These are phyloP conservation scores for Saccharomyces mikatae DNA, from an alignment of 805 yeast species.

Conservation along the genomic window DNA sequence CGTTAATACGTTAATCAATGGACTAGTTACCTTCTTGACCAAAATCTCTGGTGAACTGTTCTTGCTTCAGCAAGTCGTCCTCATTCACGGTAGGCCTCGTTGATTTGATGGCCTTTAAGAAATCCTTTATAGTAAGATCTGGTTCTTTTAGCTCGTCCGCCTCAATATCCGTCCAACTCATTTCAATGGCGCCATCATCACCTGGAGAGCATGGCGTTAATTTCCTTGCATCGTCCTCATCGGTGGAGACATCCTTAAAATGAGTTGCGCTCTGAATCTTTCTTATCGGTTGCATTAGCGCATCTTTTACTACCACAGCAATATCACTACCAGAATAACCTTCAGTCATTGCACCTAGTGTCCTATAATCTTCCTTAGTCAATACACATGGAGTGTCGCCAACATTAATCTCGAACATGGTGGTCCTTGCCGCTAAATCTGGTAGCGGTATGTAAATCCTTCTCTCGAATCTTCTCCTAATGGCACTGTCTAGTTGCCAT, in stretches of 20 bases:
- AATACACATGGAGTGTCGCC: conserved; percentile 83
- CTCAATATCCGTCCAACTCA: conserved; percentile 88
- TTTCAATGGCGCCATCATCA: conserved; percentile 74
- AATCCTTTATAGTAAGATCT: conserved; percentile 80
- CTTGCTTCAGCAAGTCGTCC: conserved; percentile 72
- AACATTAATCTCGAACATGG: conserved; percentile 90
- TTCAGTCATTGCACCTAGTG: conserved; percentile 86
- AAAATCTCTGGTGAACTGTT: conserved; percentile 84
- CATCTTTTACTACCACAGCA: conserved; percentile 94
- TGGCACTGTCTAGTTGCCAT: conserved; percentile 97
- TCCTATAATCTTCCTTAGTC: conserved; percentile 60
- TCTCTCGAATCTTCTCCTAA: conserved; percentile 90
- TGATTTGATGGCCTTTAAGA: conserved; percentile 81
- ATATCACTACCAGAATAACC: conserved; percentile 98
- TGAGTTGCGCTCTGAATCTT: conserved; percentile 95
- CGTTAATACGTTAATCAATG: not conserved
- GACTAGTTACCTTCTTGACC: conserved; percentile 88
- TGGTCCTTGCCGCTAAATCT: conserved; percentile 82
- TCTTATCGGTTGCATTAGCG: conserved; percentile 94
- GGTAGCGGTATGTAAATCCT: conserved; percentile 94
- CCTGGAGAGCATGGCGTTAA: conserved; percentile 97
- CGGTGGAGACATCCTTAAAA: conserved; percentile 52
- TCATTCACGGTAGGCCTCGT: conserved; percentile 93
- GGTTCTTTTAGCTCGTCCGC: conserved; percentile 90
- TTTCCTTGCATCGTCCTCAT: conserved; percentile 34